A percentile compares a stretch with the other conserved stretches of the same genome.
Conservation (phyloP, 2,329 filamentous ascomycete genomes). For the Fusarium drepaniforme region DNA sequence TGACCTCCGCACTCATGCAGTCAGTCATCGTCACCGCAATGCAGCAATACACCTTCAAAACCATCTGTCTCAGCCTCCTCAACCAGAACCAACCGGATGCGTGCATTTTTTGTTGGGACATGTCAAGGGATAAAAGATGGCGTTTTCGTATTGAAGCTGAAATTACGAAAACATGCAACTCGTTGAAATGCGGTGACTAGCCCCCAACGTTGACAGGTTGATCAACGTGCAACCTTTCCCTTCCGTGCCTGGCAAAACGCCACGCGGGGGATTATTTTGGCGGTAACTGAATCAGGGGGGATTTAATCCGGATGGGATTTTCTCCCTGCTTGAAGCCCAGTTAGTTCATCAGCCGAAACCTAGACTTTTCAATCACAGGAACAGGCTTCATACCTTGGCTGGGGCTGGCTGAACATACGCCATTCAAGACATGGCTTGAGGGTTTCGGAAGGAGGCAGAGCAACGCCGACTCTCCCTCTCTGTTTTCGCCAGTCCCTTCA, state of each 20-base stretch:
- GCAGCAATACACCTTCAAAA: not conserved
- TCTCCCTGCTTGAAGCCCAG: not conserved
- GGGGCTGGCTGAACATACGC: not conserved
- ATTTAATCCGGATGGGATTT: not conserved
- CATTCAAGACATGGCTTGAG: not conserved
- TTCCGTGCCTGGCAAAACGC: not conserved
- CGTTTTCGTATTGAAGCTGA: not conserved
- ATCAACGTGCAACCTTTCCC: not conserved
- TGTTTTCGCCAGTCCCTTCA: not conserved
- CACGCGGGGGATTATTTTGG: not conserved
- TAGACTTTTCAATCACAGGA: not conserved
- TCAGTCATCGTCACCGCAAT: not conserved
- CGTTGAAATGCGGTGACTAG: not conserved
- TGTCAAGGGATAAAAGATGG: not conserved
- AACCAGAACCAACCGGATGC: not conserved
- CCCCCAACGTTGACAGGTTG: not conserved
- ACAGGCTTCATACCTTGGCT: not conserved
- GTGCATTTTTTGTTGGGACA: not conserved
- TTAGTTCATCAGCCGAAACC: not conserved
- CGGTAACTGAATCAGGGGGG: not conserved
- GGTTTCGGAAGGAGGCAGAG: not conserved
- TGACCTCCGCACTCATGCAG: not conserved
- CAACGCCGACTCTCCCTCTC: not conserved
- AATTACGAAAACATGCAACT: not conserved
- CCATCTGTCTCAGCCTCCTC: not conserved